Evolutionary conservation across 768 basidiomycete genomes (phyloP).

Genomic region (Suillus variegatus): DNA sequence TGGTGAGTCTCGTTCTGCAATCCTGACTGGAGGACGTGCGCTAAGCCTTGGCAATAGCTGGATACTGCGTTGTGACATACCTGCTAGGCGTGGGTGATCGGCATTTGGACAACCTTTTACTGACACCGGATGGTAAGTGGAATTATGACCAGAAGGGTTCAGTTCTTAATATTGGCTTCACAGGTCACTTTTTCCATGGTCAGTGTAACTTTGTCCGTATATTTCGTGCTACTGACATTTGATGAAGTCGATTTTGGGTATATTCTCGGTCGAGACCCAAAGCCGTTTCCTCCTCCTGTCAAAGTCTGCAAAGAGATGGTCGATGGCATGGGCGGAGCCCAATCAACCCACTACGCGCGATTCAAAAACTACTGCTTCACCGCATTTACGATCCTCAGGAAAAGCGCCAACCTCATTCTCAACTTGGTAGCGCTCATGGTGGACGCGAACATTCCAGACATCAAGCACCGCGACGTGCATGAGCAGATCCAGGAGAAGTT

Average conservation of each 20-base stretch:
- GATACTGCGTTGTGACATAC: constrained; percentile 97
- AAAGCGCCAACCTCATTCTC: constrained; percentile 95
- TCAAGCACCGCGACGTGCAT: constrained; percentile 87
- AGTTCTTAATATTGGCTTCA: neutral
- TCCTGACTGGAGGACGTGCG: constrained; percentile 8
- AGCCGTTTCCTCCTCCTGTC: constrained; percentile 96
- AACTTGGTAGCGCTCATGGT: constrained; percentile 97
- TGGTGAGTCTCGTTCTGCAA: constrained; percentile 55
- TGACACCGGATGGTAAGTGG: constrained; percentile 82
- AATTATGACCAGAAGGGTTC: constrained; percentile 3
- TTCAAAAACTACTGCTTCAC: constrained; percentile 98
- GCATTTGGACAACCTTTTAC: constrained; percentile 91
- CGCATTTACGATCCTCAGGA: constrained; percentile 94
- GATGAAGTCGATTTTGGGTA: constrained; percentile 93
- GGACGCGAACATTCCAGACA: constrained; percentile 96
- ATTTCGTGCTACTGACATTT: constrained; percentile 15
- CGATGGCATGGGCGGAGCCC: constrained; percentile 97
- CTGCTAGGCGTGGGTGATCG: constrained; percentile 96
- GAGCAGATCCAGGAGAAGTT: constrained; percentile 97
- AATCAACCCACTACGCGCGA: constrained; percentile 91
- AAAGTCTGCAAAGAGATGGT: constrained; percentile 99
- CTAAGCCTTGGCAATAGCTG: constrained; percentile 56
- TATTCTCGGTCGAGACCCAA: constrained; percentile 95
- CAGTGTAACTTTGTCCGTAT: constrained; percentile 18
- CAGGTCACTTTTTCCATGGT: constrained; percentile 97